Evolutionary conservation across 805 yeast genomes (phyloP), one percentile per base, ranked within the genome.

Genomic region (Metschnikowia chrysomelidarum): DNA sequence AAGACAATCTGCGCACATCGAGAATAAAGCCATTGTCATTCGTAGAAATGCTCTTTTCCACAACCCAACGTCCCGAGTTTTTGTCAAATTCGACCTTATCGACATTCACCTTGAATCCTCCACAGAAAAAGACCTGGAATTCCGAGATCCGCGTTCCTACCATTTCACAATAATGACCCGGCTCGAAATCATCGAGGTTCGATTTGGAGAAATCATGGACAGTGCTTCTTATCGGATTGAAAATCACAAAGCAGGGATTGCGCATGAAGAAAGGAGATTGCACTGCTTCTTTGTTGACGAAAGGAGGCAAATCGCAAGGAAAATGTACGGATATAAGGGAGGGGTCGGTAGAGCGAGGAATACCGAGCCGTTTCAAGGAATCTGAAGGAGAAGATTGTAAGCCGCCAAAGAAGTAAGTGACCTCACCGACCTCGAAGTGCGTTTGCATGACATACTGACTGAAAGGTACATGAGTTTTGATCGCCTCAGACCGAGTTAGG

Each of bases 121-220:
- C 94, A 51, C 75, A 81, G 40, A 73, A 70, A 44, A 82, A 69
- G 11, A 78, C 66, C 47, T 80, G 80, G 23, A 76, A 58, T n/a
- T 69, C 63, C 4, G 84, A 73, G 4, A 83, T 59, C 36, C 59
- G 65, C 7, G 76, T 64, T 12, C 74, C 67, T 5, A 67, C 49
- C 53, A 77, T 60, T 36, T 76, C 70, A 27, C 74, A 50, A 13
- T 81, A 49, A 3, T 80, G 71, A 3, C 75, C 72, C 0, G 88
- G 87, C 4, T 65, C 49, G 27, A 67, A 27, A 10, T 32, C 32
- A 2, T 73, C 75, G 2, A 42, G 43, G 11, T 34, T 42, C 18
- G 46, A 38, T 4, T 50, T 50, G 27, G 59, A 61, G 38, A 58
- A 45, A 18, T 54, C 51, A 4, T 59, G 57, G 4, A 59, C 44